Conservation (phyloP, 1,284 basidiomycete genomes). For the Dichomitus squalens region DNA sequence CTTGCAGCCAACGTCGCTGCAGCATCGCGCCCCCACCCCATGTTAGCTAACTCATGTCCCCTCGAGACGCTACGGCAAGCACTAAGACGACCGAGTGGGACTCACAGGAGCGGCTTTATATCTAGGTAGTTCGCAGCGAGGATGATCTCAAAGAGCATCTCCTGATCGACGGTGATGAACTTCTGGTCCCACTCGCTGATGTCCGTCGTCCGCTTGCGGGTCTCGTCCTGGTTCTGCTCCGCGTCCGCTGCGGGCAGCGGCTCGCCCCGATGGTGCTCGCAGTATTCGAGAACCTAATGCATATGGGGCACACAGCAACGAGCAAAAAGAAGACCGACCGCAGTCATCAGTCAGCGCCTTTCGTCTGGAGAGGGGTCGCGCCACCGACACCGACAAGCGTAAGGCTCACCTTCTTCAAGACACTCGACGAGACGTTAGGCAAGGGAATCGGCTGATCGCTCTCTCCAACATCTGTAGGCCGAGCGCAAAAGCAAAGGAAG, state of each 20-base stretch:
- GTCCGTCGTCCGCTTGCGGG: slow-evolving; percentile 96
- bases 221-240: slow-evolving; percentile 85
- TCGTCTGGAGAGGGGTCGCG: background rate
- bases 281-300: slow-evolving; percentile 95
- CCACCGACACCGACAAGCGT: slow-evolving; percentile 8
- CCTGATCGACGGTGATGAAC: slow-evolving; percentile 96
- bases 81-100: too few species aligned
- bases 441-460: slow-evolving; percentile 93
- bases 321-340: slow-evolving; percentile 5
- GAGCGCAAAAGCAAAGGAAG: background rate
- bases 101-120: slow-evolving; percentile 97
- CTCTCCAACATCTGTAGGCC: slow-evolving; percentile 82
- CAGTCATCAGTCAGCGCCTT: background rate
- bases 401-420: slow-evolving; percentile 89
- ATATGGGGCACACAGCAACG: background rate
- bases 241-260: slow-evolving; percentile 88
- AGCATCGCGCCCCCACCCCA: too few species aligned
- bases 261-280: slow-evolving; percentile 97
- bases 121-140: slow-evolving; percentile 99
- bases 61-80: too few species aligned
- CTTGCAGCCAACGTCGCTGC: slow-evolving; percentile 98
- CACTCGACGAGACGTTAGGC: slow-evolving; percentile 95
- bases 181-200: slow-evolving; percentile 99
- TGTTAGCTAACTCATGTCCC: too few species aligned
- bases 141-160: slow-evolving; percentile 99